Evolutionary conservation across 1,139 yeast species (phyloP).

Genomic region (Blastobotrys persicus): DNA sequence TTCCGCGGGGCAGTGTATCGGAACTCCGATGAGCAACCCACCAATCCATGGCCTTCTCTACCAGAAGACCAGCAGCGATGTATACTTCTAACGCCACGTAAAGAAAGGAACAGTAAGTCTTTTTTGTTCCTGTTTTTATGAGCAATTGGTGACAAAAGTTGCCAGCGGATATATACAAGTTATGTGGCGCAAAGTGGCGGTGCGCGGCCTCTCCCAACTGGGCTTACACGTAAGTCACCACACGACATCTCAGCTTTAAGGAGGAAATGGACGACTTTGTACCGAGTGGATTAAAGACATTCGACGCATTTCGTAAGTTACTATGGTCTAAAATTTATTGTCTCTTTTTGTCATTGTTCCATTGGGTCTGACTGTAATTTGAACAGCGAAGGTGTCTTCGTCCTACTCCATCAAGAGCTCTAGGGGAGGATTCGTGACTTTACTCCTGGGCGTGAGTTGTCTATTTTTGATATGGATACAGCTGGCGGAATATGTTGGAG

Average conservation of each 20-base stretch:
- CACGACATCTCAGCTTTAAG: no score
- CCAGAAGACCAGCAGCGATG: no score
- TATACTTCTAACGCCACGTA: no score
- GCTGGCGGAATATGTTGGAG: conserved; percentile 81
- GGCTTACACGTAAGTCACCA: no score
- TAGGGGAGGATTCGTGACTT: conserved; percentile 75
- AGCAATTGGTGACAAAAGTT: background rate
- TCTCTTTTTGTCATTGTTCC: no score
- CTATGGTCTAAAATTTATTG: no score
- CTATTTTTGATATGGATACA: conserved; percentile 81
- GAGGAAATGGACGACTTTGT: conserved; percentile 31
- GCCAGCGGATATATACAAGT: background rate
- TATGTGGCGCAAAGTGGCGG: background rate
- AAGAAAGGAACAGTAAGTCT: no score
- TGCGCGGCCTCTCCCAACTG: background rate
- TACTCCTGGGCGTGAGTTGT: conserved; percentile 58
- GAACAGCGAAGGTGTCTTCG: conserved; percentile 69
- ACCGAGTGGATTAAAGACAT: conserved; percentile 42
- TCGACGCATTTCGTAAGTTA: conserved; percentile 78
- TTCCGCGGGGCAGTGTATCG: no score
- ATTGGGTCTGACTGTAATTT: conserved; percentile 14
- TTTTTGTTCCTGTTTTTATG: no score
- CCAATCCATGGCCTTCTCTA: no score
- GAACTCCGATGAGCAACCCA: no score
- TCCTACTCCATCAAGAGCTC: conserved; percentile 71